Evolutionary conservation across 2,329 filamentous ascomycete genomes (phyloP).

Genomic region (Paracoccidioides brasiliensis): DNA sequence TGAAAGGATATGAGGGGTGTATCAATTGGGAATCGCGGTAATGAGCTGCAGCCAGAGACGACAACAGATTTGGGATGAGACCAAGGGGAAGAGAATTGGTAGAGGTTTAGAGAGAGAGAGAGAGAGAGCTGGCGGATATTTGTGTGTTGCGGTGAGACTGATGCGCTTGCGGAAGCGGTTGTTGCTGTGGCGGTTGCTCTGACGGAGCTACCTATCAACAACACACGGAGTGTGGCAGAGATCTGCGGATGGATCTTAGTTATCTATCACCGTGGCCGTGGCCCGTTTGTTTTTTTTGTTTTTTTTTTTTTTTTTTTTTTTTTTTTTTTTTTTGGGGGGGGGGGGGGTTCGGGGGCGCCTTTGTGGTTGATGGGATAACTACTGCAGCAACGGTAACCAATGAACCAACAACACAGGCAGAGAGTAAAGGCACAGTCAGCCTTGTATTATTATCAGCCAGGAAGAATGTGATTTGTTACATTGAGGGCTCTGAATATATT

Average conservation of each 20-base stretch:
- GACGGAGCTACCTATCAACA: neutral
- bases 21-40: neutral
- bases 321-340: no score
- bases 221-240: neutral
- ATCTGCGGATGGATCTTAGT: neutral
- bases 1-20: neutral
- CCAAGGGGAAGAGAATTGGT: neutral
- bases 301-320: no score
- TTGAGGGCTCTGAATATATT: no score
- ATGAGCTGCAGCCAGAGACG: neutral
- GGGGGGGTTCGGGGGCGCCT: no score
- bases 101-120: neutral
- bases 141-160: neutral
- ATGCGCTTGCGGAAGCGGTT: neutral
- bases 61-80: neutral
- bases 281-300: no score
- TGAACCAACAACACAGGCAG: neutral
- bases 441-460: neutral
- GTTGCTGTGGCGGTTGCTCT: neutral
- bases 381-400: neutral
- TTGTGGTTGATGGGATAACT: no score
- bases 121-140: neutral
- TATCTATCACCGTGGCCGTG: no score
- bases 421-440: neutral
- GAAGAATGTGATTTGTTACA: neutral